These are phyloP conservation scores for Rosa hybrid DNA, from an alignment of 331 rosid species.

Conservation along the genomic window DNA sequence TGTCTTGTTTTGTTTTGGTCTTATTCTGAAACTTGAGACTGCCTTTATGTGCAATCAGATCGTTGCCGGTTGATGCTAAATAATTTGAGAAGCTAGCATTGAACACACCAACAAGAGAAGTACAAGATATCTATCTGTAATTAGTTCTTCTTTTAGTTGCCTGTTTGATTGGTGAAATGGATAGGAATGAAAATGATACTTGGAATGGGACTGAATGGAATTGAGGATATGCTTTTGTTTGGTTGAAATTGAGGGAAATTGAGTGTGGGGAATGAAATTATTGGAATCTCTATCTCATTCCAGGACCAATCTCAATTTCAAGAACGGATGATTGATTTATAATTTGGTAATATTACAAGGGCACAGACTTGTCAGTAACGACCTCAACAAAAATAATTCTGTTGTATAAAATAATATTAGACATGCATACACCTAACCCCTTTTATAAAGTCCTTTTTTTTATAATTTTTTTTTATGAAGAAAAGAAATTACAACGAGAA, in stretches of 20 bases:
- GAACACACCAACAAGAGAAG: not conserved
- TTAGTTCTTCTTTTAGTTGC: not conserved
- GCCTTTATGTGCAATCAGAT: not conserved
- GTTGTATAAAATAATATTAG: too few species aligned
- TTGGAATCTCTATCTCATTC: not conserved
- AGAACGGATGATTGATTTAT: not conserved
- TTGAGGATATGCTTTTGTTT: not conserved
- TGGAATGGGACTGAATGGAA: not conserved
- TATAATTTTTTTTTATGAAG: too few species aligned
- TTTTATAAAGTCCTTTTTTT: too few species aligned
- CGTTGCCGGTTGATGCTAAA: not conserved
- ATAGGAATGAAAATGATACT: not conserved
- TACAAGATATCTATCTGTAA: not conserved
- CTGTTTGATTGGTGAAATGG: not conserved
- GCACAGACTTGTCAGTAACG: too few species aligned
- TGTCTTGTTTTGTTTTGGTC: not conserved
- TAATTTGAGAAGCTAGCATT: not conserved
- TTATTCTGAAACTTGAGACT: not conserved
- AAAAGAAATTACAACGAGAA: too few species aligned
- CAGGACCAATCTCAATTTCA: not conserved
- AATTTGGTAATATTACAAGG: too few species aligned
- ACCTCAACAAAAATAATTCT: too few species aligned
- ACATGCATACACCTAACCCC: too few species aligned
- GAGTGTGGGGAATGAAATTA: not conserved
- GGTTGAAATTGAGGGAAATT: too few species aligned